phyloP scores from a whole-genome alignment of 495 filamentous ascomycete genomes.

The Trichoderma asperelloides region DNA sequence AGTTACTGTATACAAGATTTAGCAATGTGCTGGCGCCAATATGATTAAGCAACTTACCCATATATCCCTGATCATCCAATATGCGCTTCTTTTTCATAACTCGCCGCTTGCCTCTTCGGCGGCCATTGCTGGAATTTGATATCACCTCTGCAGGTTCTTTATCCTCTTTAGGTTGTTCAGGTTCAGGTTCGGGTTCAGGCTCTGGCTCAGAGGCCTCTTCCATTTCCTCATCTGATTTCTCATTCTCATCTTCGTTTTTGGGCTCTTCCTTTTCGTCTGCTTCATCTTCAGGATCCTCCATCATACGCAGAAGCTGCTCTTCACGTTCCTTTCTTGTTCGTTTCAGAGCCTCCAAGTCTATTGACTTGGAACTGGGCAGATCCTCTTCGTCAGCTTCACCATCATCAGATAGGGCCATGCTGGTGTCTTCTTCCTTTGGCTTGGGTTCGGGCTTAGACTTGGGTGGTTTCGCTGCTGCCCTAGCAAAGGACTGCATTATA shows the following conservation, averaged over 20 bases:
- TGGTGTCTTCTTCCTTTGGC: constrained; percentile 45
- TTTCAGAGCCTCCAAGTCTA: constrained; percentile 26
- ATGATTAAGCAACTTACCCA: constrained; percentile 47
- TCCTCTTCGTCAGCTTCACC: constrained; percentile 57
- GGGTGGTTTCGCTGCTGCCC: constrained; percentile 59
- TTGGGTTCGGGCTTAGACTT: constrained; percentile 40
- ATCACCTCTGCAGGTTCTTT: constrained; percentile 41
- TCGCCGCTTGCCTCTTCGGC: constrained; percentile 69
- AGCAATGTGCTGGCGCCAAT: constrained; percentile 10
- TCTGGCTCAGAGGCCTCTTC: constrained; percentile 28
- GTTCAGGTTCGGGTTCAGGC: constrained; percentile 25
- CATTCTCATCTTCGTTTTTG: constrained; percentile 23
- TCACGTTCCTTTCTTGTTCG: constrained; percentile 62
- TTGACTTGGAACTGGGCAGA: constrained; percentile 28
- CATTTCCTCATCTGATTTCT: constrained; percentile 16
- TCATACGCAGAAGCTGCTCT: constrained; percentile 69
- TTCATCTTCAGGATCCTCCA: constrained; percentile 70
- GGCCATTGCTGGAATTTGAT: constrained; percentile 50
- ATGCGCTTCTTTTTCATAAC: constrained; percentile 84
- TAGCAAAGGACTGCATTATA: constrained; percentile 80
- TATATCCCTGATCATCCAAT: constrained; percentile 89
- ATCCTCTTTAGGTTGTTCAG: constrained; percentile 31
- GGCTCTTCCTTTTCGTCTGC: constrained; percentile 23
- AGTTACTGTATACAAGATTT: constrained; percentile 54
- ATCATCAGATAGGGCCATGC: constrained; percentile 62